Evolutionary conservation across 192 early-diverging fungal species (phyloP), one percentile per base, ranked within the genome.

Genomic region (Coemansia reversa): DNA sequence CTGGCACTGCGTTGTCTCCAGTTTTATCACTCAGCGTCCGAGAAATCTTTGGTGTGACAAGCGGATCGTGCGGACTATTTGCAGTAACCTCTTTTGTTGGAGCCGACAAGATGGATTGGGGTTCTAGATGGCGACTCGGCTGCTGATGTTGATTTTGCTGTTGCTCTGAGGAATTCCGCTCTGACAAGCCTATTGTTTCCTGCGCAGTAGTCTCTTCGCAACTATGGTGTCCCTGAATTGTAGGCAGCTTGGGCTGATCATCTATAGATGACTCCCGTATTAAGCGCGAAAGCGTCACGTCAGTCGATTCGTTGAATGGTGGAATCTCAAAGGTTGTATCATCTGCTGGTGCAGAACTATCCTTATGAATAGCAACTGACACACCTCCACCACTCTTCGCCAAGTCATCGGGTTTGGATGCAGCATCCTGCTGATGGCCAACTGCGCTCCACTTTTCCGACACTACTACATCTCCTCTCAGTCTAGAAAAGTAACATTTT

Each of bases 401-500:
- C 23, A 52, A 22, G 45, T 18, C n/a, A 51, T 47, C 47, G 11
- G 27, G 53, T 45, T 45, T 42, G 42, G 12, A 51, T 22, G 53
- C 52, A 60, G 32, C 11, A 32, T 16, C 1, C 50, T 25, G 45
- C 50, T 63, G 53, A 24, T 53, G 51, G 52, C 66, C 72, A 12
- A 76, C 55, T 57, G 74, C 65, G 23, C 71, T 66, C 76, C 76
- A 79, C 7, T 65, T 53, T 20, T 52, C 64, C 6, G 66, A 66
- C 49, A 79, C 60, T 18, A 74, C 67, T 9, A 79, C 63, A 51
- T 68, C 67, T 20, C 67, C 76, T 30, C 66, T 73, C 7, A 79
- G 25, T 16, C 76, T 79, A 79, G 19, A 63, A 48, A 60, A 20
- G 16, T 22, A 39, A 14, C n/a, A 23, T 18, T 45, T 45, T 45